These are phyloP conservation scores for Geotrichum fermentans DNA, from an alignment of 1,139 yeast genomes.

Conservation along the genomic window DNA sequence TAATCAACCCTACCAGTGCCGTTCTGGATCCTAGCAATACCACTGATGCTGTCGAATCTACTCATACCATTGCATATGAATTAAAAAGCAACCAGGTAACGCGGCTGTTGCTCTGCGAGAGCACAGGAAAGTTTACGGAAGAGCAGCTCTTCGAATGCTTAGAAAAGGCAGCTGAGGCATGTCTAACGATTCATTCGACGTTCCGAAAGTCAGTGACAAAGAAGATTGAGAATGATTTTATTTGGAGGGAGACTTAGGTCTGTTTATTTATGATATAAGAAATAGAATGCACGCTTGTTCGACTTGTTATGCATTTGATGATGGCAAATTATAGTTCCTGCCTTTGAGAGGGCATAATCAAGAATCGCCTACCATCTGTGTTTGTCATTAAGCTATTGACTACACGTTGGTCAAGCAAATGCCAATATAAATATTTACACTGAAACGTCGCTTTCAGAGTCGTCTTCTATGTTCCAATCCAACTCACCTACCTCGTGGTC, in stretches of 20 bases:
- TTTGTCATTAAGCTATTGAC: too few relatives aligned
- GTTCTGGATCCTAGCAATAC: constrained; percentile 15
- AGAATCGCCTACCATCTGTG: too few relatives aligned
- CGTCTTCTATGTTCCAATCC: neutral
- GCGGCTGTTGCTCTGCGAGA: constrained; percentile 61
- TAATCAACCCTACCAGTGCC: constrained; percentile 44
- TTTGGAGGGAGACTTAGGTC: constrained; percentile 46
- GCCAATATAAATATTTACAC: too few relatives aligned
- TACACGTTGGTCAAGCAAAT: too few relatives aligned
- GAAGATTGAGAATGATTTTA: constrained; percentile 50
- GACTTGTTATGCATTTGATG: too few relatives aligned
- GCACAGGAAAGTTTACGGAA: constrained; percentile 64
- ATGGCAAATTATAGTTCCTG: too few relatives aligned
- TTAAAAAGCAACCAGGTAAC: constrained; percentile 49
- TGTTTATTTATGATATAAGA: neutral
- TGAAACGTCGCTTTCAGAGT: constrained; percentile 14
- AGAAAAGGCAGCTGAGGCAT: constrained; percentile 43
- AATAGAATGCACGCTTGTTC: too few relatives aligned
- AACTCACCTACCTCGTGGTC: neutral
- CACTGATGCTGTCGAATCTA: constrained; percentile 38
- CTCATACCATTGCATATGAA: constrained; percentile 64
- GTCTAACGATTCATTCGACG: constrained; percentile 44
- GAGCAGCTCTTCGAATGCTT: constrained; percentile 45
- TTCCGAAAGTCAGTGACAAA: constrained; percentile 47
- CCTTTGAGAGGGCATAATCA: too few relatives aligned